Percentiles rank a stretch among this genome's conserved stretches.
Evolutionary conservation across 805 yeast species (phyloP).

Genomic region (Teunomyces stri): DNA sequence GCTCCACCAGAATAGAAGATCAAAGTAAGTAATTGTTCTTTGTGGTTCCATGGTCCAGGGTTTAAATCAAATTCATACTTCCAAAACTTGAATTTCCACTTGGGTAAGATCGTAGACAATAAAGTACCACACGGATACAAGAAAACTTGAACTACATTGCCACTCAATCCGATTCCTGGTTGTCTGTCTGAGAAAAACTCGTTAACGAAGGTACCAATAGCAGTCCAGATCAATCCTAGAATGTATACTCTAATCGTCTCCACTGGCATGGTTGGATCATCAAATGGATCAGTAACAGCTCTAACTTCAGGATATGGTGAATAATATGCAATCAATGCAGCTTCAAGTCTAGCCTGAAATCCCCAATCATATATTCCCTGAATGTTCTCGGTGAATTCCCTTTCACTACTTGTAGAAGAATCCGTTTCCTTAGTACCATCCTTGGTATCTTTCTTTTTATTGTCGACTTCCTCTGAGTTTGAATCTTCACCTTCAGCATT

Average conservation of each 20-base stretch:
- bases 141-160: slow-evolving; percentile 46
- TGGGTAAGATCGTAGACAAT: slow-evolving; percentile 32
- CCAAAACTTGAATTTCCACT: slow-evolving; percentile 17
- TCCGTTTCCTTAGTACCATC: neutral
- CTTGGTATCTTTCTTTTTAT: neutral
- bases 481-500: neutral
- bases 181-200: slow-evolving; percentile 54
- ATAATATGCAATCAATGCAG: slow-evolving; percentile 36
- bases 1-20: slow-evolving; percentile 34
- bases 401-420: neutral
- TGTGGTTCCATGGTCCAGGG: slow-evolving; percentile 63
- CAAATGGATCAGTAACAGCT: slow-evolving; percentile 39
- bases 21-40: slow-evolving; percentile 66
- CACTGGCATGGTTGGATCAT: slow-evolving; percentile 29
- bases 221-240: slow-evolving; percentile 53
- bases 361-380: slow-evolving; percentile 27
- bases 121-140: slow-evolving; percentile 45
- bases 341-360: slow-evolving; percentile 35
- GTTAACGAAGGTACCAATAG: slow-evolving; percentile 52
- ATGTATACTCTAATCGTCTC: slow-evolving; percentile 51
- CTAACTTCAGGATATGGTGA: slow-evolving; percentile 43
- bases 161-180: slow-evolving; percentile 44
- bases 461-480: neutral
- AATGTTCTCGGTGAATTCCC: neutral
- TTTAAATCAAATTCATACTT: slow-evolving; percentile 30